Evolutionary conservation across 768 basidiomycete genomes (phyloP).

Genomic region (Rhodotorula kratochvilovae): DNA sequence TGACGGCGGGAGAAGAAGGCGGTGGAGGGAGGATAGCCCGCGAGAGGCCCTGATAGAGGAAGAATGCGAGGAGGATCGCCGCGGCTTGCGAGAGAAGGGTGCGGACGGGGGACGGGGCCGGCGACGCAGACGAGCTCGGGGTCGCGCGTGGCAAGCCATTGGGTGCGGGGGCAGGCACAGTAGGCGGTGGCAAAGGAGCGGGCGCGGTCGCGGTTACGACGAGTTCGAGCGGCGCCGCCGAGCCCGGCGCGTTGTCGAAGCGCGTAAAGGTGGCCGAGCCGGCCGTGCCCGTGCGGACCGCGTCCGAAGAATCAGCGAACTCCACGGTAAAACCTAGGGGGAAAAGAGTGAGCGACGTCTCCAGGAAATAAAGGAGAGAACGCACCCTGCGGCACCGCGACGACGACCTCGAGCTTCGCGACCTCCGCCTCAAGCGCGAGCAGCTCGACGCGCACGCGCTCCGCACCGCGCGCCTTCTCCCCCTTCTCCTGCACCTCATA

Average conservation of each 20-base stretch:
- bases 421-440: neutral
- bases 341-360: no score
- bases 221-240: neutral
- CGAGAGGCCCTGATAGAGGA: neutral
- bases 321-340: slow-evolving; percentile 2
- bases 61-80: neutral
- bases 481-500: neutral
- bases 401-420: slow-evolving; percentile 3
- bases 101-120: neutral
- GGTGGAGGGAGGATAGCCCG: neutral
- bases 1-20: neutral
- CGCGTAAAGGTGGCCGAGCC: neutral
- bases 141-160: no score
- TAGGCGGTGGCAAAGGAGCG: no score
- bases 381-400: slow-evolving; percentile 12
- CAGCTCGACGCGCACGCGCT: neutral
- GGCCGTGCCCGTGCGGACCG: no score
- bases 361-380: neutral
- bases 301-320: neutral
- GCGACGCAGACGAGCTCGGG: neutral
- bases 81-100: neutral
- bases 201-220: no score
- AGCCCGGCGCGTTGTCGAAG: no score
- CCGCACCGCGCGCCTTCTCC: neutral
- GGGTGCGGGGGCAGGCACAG: no score